Base-by-base conservation (phyloP, 331 rosid genomes). In the Quercus lobata region DNA sequence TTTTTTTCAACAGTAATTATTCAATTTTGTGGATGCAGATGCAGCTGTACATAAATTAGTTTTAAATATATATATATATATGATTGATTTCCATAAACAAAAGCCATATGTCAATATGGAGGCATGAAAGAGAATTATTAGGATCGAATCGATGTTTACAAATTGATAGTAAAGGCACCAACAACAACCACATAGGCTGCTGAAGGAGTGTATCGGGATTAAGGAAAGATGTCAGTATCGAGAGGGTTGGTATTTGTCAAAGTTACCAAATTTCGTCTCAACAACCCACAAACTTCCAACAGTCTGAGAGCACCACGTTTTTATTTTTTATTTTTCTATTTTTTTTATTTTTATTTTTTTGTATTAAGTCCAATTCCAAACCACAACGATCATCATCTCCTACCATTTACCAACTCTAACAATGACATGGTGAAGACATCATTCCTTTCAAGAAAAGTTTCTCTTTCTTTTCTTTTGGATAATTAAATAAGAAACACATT, bases 271-370 rank as follows among this genome's bases (percentile, higher is more conserved):
- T 54, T 70, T 55, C 80, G 75, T 62, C 44, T 70, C 74, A 75
- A 83, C 86, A 83, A 83, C 78, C 80, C 85, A 37, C 78, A 82
- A 52, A 29, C 17, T 34, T 5, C 61, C 6, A 7, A n/a, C 71
- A 18, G 34, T 46, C 16, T 3, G 4, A 10, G 15, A 10, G 14
- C 8, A 35, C 41, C 41, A 35, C 41, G 9, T 35, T 6, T 6
- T 6, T 35, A 6, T 35, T 35, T 34, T 34, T 6, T 34, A 27
- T 27, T 27, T 34, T 34, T 34, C 6, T 34, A 30, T 30, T 30
- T 3, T 29, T 30, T 3, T 30, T 30, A 3, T 34, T 34, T 27
- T 34, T 27, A 6, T 35, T 35, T 35, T 6, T 35, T 35, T 35
- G 9, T 35, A 35, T 35, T 6, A 35, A 35, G 41, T 6, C 9